Conservation (phyloP, 2,329 filamentous ascomycete species). For the Metarhizium humberi region DNA sequence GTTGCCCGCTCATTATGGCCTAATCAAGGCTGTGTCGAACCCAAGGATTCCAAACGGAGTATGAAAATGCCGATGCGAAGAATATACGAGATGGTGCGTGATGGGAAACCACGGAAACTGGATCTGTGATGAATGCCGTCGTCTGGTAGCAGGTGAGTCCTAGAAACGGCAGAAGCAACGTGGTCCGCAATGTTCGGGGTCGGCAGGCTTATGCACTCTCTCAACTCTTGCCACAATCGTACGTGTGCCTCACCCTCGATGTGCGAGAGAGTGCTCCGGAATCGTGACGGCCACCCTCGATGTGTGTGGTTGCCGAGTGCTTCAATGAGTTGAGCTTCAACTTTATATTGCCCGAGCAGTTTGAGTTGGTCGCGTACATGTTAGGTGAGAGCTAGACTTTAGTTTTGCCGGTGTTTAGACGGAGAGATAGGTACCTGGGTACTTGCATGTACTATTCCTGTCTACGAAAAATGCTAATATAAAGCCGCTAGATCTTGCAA, state of each 20-base stretch:
- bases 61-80: neutral
- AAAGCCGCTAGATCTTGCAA: too few species aligned
- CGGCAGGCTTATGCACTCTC: neutral
- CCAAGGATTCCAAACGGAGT: neutral
- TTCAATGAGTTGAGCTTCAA: neutral
- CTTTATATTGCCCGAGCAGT: neutral
- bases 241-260: neutral
- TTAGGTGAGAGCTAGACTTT: neutral
- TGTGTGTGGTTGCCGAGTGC: neutral
- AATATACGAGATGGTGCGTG: neutral
- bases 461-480: too few species aligned
- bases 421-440: neutral
- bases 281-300: neutral
- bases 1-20: constrained; percentile 23
- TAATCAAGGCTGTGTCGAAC: neutral
- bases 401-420: constrained; percentile 5
- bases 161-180: neutral
- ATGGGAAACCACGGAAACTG: neutral
- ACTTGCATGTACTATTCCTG: too few species aligned
- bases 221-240: neutral
- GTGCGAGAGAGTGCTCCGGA: neutral
- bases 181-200: neutral
- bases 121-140: neutral
- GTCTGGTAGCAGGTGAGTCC: neutral
- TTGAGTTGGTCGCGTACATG: neutral